Evolutionary conservation across 2,329 filamentous ascomycete species (phyloP), one percentile per base, ranked within the genome.

Genomic region (Claviceps quebecensis): DNA sequence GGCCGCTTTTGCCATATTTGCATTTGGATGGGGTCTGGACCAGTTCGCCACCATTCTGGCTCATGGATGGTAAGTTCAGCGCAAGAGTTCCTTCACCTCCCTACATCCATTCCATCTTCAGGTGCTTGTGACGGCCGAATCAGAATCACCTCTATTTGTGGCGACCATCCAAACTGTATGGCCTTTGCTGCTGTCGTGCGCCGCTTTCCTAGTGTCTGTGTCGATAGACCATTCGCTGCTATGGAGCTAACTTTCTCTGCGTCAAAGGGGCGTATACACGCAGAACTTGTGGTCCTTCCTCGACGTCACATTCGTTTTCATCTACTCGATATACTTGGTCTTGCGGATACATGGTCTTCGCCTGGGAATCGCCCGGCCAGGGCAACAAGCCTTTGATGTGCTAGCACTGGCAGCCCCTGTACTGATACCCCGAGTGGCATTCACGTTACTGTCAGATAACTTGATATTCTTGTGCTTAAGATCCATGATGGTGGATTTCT

Each of bases 211-310:
- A 17, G 13, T 5, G 11, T 22, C n/a, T 17, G 39, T 17, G 19
- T 41, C 39, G 39, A 13, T 13, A 11, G n/a, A 17, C 39, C 17
- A 14, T 23, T 2, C 11, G 40, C 17, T 43, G 5, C 40, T 23
- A 11, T 5, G 9, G 11, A 3, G n/a, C 43, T 45, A 13, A 45
- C 23, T 45, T 29, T 45, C 7, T 5, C 23, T 39, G 26, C 43
- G 2, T 22, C 19, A 49, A 49, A 78, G 86, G 86, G 78, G 80
- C 53, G 87, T 93, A 1, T 90, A 93, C 61, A 89, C 87, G 0
- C 86, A 94, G 63, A 91, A 93, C 58, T 70, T 94, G 3, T 94
- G 87, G 87, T 88, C 86, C 0, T 93, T 94, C 60, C 75, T 94
- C 16, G 87, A 93, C 63, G 81, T 91, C 46, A 80, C 80, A 4